Percentiles rank a stretch among this genome's conserved stretches.
Conservation (phyloP, 768 basidiomycete genomes). For the Scleroderma citrinum region DNA sequence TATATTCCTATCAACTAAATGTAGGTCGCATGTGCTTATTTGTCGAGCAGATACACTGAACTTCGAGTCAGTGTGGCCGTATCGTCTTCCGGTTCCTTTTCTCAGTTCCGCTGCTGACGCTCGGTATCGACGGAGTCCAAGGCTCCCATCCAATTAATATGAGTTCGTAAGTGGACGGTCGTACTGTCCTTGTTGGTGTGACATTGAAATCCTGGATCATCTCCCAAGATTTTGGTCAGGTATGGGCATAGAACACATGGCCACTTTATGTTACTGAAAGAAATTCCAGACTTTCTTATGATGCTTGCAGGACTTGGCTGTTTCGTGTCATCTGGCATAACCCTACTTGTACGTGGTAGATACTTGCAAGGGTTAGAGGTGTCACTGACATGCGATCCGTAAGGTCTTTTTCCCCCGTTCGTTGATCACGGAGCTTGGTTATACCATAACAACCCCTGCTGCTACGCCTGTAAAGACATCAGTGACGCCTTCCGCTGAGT, state of each 20-base stretch:
- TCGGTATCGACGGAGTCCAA: constrained; percentile 60
- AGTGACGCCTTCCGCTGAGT: constrained; percentile 17
- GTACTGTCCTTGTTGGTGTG: neutral
- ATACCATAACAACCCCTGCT: constrained; percentile 33
- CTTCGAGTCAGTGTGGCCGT: constrained; percentile 47
- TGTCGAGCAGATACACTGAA: constrained; percentile 1
- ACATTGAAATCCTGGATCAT: constrained; percentile 1
- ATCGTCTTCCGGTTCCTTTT: constrained; percentile 74
- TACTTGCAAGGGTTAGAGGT: neutral
- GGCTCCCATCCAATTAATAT: constrained; percentile 44
- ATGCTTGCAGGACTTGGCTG: constrained; percentile 71
- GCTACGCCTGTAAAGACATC: constrained; percentile 26
- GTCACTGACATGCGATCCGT: neutral
- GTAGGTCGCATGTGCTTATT: constrained; percentile 36
- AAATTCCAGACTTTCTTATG: constrained; percentile 54
- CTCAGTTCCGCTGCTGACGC: constrained; percentile 58
- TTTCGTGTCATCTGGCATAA: constrained; percentile 75
- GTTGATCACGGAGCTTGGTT: constrained; percentile 57
- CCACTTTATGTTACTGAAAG: neutral
- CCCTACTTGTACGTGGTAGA: constrained; percentile 54
- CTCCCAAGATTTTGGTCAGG: constrained; percentile 54
- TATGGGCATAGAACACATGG: constrained; percentile 23
- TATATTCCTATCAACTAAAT: constrained; percentile 74
- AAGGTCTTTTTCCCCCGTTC: constrained; percentile 80
- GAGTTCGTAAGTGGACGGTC: constrained; percentile 44